These are phyloP conservation scores for Apiospora marii DNA, from an alignment of 2,329 filamentous ascomycete genomes.

Conservation along the genomic window DNA sequence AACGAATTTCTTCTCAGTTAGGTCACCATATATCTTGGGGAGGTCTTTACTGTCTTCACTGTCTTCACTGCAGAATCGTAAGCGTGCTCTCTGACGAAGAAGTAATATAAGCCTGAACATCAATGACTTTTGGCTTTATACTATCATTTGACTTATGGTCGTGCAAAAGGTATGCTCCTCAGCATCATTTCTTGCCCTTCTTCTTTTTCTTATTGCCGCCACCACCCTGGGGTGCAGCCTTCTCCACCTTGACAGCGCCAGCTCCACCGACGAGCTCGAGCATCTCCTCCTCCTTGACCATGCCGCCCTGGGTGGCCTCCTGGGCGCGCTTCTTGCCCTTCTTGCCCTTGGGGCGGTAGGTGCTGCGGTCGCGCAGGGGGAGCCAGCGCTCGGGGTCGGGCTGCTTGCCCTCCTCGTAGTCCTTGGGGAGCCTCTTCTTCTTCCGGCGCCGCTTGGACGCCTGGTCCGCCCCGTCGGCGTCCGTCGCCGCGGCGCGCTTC, in stretches of 20 bases:
- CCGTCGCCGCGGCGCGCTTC: slow-evolving; percentile 57
- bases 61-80: not conserved
- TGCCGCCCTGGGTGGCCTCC: slow-evolving; percentile 85
- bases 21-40: not conserved
- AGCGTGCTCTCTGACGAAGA: not conserved
- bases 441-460: slow-evolving; percentile 61
- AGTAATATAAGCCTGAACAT: not conserved
- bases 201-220: slow-evolving; percentile 49
- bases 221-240: slow-evolving; percentile 53
- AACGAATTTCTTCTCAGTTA: slow-evolving; percentile 17
- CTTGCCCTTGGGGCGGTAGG: slow-evolving; percentile 88
- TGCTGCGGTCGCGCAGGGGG: slow-evolving; percentile 86
- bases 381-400: slow-evolving; percentile 94
- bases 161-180: not conserved
- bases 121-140: not conserved
- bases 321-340: slow-evolving; percentile 86
- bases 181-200: slow-evolving; percentile 51
- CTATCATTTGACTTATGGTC: not conserved
- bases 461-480: slow-evolving; percentile 48
- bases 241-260: slow-evolving; percentile 70
- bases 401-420: slow-evolving; percentile 78
- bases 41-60: no score
- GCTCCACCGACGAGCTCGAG: slow-evolving; percentile 70
- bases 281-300: slow-evolving; percentile 76
- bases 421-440: slow-evolving; percentile 68